Base-by-base conservation (phyloP, 164 flowering plant genomes). In the Pachysandra terminalis region DNA sequence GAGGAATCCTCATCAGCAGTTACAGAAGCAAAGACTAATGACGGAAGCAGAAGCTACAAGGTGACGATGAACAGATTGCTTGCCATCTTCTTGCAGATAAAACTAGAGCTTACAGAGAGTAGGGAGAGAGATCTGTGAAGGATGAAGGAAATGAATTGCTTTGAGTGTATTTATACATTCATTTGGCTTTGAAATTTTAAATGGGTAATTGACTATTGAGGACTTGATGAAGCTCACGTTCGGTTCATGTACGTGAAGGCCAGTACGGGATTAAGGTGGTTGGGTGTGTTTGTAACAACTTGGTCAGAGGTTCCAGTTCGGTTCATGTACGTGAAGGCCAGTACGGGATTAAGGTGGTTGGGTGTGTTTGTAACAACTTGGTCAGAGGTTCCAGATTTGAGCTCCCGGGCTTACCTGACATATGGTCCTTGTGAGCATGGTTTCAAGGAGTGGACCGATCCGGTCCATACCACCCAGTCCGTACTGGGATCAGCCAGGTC, bases 61-160 rank as follows among this genome's bases (percentile, higher is more conserved):
- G 77, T 17, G 59, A 72, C 9, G 27, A 35, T 23, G 57, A 77
- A 64, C 32, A 73, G 65, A 61, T 49, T 74, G 76, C 60, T 65
- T 64, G 85, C 86, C 90, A 87, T 81, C 55, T 74, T 71, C n/a
- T n/a, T n/a, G 40, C 52, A 48, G 54, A 74, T 22, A 15, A 16
- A 17, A 9, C 35, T 45, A 1, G 25, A 26, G 63, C 17, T 25
- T 19, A 13, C 24, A 5, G 19, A 51, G 19, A n/a, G 21, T 5
- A n/a, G n/a, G 24, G 56, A 68, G 32, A 45, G 22, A 51, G 5
- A 10, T 8, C 37, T 41, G 45, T n/a, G 26, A 32, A 17, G 63
- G 66, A 73, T 61, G 62, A 68, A 27, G 37, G 19, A 21, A 53
- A 57, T 51, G 8, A 15, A 51, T n/a, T 57, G 41, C 19, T 61